These are phyloP conservation scores for Cucumis cinereus DNA, from an alignment of 306 rosid species.

Conservation along the genomic window DNA sequence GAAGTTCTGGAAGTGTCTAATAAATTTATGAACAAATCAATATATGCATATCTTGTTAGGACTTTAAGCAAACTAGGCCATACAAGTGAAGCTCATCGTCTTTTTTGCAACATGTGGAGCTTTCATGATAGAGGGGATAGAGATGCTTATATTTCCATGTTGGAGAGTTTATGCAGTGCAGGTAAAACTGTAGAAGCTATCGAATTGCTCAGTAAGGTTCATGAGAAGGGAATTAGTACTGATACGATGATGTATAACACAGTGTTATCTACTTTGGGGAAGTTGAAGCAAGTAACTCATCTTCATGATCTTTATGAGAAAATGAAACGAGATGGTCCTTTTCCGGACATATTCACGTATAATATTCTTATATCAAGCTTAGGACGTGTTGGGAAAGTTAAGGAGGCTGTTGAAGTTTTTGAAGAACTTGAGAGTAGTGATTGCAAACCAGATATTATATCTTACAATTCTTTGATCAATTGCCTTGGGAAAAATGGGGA, in stretches of 20 bases:
- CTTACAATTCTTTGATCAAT: slow-evolving; percentile 83
- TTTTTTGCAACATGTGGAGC: slow-evolving; percentile 90
- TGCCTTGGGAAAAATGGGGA: slow-evolving; percentile 92
- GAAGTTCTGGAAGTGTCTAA: slow-evolving; percentile 45
- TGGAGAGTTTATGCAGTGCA: slow-evolving; percentile 67
- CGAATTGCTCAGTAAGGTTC: slow-evolving; percentile 61
- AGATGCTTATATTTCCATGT: slow-evolving; percentile 65
- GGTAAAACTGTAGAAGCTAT: slow-evolving; percentile 73
- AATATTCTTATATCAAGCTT: slow-evolving; percentile 74
- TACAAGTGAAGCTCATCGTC: slow-evolving; percentile 72
- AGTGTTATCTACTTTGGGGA: slow-evolving; percentile 65
- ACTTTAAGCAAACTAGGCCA: slow-evolving; percentile 72
- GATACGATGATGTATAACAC: slow-evolving; percentile 79
- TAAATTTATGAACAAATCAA: slow-evolving; percentile 41
- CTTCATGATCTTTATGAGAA: slow-evolving; percentile 58
- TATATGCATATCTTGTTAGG: slow-evolving; percentile 64
- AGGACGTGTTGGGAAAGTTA: slow-evolving; percentile 70
- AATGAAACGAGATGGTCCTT: slow-evolving; percentile 73
- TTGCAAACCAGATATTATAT: slow-evolving; percentile 55
- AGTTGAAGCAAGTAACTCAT: slow-evolving; percentile 50
- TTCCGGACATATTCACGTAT: slow-evolving; percentile 70
- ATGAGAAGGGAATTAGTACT: slow-evolving; percentile 58
- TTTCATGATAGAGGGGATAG: slow-evolving; percentile 63
- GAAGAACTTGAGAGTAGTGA: slow-evolving; percentile 72
- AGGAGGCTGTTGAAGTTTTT: slow-evolving; percentile 48